Conservation (phyloP, 2,329 filamentous ascomycete species). For the Scytalidium sp. region DNA sequence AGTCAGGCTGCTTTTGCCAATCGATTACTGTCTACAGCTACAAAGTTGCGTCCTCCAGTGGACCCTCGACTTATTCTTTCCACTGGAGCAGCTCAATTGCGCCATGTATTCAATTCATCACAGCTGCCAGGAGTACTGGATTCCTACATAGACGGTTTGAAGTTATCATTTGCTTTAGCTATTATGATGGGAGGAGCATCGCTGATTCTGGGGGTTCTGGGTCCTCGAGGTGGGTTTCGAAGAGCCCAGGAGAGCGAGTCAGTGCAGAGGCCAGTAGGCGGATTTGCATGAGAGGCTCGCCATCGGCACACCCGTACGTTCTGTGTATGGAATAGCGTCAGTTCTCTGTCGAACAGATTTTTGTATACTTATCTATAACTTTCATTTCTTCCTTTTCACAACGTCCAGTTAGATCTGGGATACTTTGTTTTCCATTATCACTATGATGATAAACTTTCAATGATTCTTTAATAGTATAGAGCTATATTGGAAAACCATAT, state of each 20-base stretch:
- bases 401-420: no score
- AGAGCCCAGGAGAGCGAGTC: background rate
- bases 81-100: slow-evolving; percentile 54
- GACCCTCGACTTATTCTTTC: slow-evolving; percentile 34
- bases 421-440: no score
- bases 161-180: slow-evolving; percentile 58
- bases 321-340: background rate
- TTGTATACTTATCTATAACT: background rate
- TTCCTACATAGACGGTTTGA: slow-evolving; percentile 62
- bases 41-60: slow-evolving; percentile 32
- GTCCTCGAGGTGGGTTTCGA: background rate
- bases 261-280: background rate
- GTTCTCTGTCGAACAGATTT: background rate
- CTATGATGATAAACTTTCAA: no score
- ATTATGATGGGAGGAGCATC: slow-evolving; percentile 19
- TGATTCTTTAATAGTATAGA: no score
- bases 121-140: slow-evolving; percentile 50
- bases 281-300: background rate
- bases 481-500: no score
- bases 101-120: slow-evolving; percentile 43
- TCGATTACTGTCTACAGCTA: slow-evolving; percentile 35
- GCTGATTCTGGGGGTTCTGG: background rate
- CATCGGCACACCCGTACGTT: background rate
- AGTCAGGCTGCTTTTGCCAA: slow-evolving; percentile 46
- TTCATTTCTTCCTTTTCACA: no score